phyloP scores from a whole-genome alignment of 1,284 basidiomycete genomes.

The Cutaneotrichosporon cutaneum region DNA sequence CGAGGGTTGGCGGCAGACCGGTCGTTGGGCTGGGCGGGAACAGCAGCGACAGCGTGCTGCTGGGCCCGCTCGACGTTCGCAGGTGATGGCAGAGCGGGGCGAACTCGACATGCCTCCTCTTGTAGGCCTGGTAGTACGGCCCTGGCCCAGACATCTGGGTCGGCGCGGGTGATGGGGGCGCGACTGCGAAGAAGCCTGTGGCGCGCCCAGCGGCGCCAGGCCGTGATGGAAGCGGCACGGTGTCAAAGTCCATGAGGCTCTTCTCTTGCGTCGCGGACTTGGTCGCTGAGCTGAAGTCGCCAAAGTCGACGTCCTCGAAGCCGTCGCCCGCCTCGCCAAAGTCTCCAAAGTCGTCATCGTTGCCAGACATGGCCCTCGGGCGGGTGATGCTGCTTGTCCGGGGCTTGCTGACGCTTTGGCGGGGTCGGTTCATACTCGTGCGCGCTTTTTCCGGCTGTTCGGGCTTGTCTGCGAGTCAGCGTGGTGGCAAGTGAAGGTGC shows the following conservation, averaged over 20 bases:
- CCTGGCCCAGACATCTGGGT: slow-evolving; percentile 27
- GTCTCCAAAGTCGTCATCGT: slow-evolving; percentile 47
- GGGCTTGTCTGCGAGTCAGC: slow-evolving; percentile 1
- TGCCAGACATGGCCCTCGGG: not conserved
- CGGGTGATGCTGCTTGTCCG: not conserved
- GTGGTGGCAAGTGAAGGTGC: not conserved
- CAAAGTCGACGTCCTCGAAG: slow-evolving; percentile 77
- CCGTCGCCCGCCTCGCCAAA: slow-evolving; percentile 40
- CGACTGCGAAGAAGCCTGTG: slow-evolving; percentile 52
- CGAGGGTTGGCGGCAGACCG: slow-evolving; percentile 31
- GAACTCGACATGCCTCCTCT: slow-evolving; percentile 38
- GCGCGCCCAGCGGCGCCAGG: slow-evolving; percentile 33
- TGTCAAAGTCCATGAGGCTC: slow-evolving; percentile 52
- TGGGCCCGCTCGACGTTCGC: slow-evolving; percentile 60
- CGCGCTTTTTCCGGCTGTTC: not conserved
- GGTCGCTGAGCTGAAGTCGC: slow-evolving; percentile 62
- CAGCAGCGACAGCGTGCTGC: slow-evolving; percentile 56
- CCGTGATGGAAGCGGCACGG: slow-evolving; percentile 49
- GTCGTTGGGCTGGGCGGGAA: slow-evolving; percentile 56
- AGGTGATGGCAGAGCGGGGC: slow-evolving; percentile 43
- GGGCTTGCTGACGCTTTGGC: not conserved
- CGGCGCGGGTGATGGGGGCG: slow-evolving; percentile 24
- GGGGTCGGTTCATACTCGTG: not conserved
- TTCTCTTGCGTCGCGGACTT: slow-evolving; percentile 32
- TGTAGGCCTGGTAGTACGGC: slow-evolving; percentile 44